Conservation (phyloP, 1,139 yeast genomes). For the Suhomyces bribrorum region DNA sequence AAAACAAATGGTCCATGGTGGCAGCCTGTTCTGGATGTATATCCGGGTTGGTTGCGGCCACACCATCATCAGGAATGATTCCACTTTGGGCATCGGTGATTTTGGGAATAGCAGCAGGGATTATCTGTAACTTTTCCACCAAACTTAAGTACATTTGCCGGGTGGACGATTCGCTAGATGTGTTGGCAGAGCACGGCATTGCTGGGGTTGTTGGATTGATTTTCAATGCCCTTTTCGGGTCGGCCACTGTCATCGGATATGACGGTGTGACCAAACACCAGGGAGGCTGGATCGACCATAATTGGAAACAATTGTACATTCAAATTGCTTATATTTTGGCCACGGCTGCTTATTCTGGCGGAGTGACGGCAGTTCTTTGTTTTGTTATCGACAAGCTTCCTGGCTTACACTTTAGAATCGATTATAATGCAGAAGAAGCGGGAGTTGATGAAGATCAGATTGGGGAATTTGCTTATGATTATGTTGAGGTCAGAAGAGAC, state of each 20-base stretch:
- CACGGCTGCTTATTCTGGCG: conserved; percentile 71
- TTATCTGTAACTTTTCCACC: conserved; percentile 87
- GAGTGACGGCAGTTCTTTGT: conserved; percentile 76
- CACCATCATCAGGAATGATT: conserved; percentile 89
- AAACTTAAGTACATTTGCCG: conserved; percentile 76
- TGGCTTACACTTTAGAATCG: conserved; percentile 75
- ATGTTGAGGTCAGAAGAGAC: conserved; percentile 94
- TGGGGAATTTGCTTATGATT: conserved; percentile 97
- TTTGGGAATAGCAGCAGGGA: conserved; percentile 78
- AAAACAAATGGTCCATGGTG: conserved; percentile 90
- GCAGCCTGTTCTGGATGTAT: conserved; percentile 94
- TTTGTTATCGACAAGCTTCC: conserved; percentile 76
- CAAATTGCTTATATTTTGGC: conserved; percentile 85
- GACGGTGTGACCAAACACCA: conserved; percentile 78
- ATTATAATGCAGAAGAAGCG: conserved; percentile 79
- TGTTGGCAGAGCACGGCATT: conserved; percentile 96
- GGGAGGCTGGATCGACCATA: conserved; percentile 93
- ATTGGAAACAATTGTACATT: conserved; percentile 87
- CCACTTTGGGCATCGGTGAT: conserved; percentile 91
- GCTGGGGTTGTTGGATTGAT: conserved; percentile 90
- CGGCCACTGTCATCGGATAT: conserved; percentile 84
- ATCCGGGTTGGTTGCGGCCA: conserved; percentile 94
- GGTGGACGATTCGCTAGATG: conserved; percentile 93
- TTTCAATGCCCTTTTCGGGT: conserved; percentile 86
- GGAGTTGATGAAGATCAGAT: conserved; percentile 97